Base-by-base conservation (phyloP, 2,329 filamentous ascomycete genomes). In the Pseudocercospora fuligena region DNA sequence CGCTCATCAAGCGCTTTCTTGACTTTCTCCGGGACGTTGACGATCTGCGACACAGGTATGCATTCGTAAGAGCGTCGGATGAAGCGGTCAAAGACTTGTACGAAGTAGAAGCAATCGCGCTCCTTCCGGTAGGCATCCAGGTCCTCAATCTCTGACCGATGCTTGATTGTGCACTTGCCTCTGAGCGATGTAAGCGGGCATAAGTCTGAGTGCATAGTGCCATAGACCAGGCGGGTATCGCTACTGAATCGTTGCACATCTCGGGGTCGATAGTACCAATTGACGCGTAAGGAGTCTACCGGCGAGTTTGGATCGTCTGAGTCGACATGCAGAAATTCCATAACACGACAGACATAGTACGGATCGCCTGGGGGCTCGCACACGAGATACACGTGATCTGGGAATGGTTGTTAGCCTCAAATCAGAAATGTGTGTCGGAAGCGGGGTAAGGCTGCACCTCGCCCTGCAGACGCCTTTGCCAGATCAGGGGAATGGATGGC, bases 41-140 rank as follows among this genome's bases (percentile, higher is more conserved):
- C 94, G 75, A 99, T 95, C 75, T 92, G 89, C 67, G 87, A 88
- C 14, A 94, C 97, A 1, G 95, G 94, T 68, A 99, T 94, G 63
- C 97, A 92, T 75, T 99, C 95, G 85, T 98, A 98, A 80, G 94
- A 94, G 70, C 97, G 94, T 78, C 97, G 93, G 70, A 99, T 98
- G 82, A 98, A 99, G 66, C 95, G 92, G 82, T 99, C 95, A 80
- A 97, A 98, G 74, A 98, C 88, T 78, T 97, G 97, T 76, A 97
- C 94, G 78, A 92, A 99, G 92, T 94, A 99, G 79, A 99, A 99
- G 73, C 87, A 89, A 80, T 99, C 92, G 73, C 91, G 90, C 27
- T 85, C 88, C 78, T 92, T 94, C 77, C 94, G 92, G 78, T 94
- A 97, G 61, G 90, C 88, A 65, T 97, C 92, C 72, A 97, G 82